These are phyloP conservation scores for Bipolaris gigantea DNA, from an alignment of 2,329 filamentous ascomycete genomes.

Conservation along the genomic window DNA sequence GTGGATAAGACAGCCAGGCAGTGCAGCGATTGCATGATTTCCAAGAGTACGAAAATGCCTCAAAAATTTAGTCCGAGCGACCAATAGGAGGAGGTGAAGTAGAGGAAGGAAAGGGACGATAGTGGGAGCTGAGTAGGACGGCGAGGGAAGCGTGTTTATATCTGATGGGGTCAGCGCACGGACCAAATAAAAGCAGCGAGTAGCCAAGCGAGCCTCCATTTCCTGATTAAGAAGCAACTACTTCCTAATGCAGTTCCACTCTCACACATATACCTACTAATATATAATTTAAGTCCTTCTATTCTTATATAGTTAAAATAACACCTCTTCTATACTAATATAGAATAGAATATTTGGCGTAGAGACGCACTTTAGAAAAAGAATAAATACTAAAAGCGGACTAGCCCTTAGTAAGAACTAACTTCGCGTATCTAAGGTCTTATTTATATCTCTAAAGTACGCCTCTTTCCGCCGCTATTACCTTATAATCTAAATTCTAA, in stretches of 20 bases:
- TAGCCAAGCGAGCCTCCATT: slow-evolving; percentile 22
- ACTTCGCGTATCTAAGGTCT: no score
- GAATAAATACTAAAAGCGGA: no score
- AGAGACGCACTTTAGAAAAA: no score
- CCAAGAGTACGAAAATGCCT: slow-evolving; percentile 20
- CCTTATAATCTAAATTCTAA: no score
- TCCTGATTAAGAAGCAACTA: slow-evolving; percentile 20
- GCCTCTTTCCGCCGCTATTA: no score
- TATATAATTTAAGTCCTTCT: no score
- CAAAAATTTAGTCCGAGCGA: slow-evolving; percentile 8
- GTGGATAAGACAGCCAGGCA: slow-evolving; percentile 5
- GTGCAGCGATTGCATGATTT: slow-evolving; percentile 12
- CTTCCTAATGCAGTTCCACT: slow-evolving; percentile 24
- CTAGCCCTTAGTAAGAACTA: no score
- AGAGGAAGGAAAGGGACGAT: slow-evolving; percentile 18
- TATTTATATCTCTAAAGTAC: no score
- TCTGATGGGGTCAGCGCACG: slow-evolving; percentile 20
- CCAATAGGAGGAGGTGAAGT: slow-evolving; percentile 14
- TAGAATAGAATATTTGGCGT: no score
- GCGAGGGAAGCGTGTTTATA: slow-evolving; percentile 23
- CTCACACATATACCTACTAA: slow-evolving; percentile 15
- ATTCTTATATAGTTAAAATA: no score
- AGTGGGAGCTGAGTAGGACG: slow-evolving; percentile 10
- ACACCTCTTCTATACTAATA: no score
- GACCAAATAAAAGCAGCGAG: slow-evolving; percentile 27